These are phyloP conservation scores for Aspergillus saccharolyticus DNA, from an alignment of 495 filamentous ascomycete genomes.

Conservation along the genomic window DNA sequence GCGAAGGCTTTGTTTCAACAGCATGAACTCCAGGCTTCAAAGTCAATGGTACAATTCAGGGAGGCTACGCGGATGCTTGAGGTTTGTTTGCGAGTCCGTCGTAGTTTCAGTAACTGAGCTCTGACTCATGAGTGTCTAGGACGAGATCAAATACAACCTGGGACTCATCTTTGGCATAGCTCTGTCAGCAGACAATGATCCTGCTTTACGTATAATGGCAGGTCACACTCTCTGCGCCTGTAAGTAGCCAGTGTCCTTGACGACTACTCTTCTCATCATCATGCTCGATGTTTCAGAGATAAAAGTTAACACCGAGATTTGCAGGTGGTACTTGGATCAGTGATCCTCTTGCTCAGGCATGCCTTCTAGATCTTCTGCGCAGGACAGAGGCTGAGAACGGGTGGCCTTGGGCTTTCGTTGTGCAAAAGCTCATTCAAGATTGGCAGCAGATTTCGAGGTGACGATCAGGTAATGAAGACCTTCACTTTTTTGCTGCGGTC, in stretches of 20 bases:
- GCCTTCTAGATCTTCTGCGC: conserved; percentile 21
- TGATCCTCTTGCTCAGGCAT: conserved; percentile 18
- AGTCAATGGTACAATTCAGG: not conserved
- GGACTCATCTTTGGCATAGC: conserved; percentile 38
- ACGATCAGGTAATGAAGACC: not conserved
- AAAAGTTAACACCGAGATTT: conserved; percentile 4
- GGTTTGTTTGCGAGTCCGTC: conserved; percentile 15
- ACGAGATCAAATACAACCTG: conserved; percentile 27
- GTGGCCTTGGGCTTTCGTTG: conserved; percentile 23
- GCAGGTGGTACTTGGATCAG: conserved; percentile 34
- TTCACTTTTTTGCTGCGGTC: not conserved
- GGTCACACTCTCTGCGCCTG: conserved; percentile 38
- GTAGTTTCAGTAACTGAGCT: not conserved
- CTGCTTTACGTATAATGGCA: conserved; percentile 35
- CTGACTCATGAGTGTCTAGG: conserved; percentile 12
- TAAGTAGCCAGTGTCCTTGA: conserved; percentile 10
- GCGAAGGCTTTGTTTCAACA: conserved; percentile 33
- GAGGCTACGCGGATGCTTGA: conserved; percentile 16
- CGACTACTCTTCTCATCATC: not conserved
- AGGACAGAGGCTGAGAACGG: conserved; percentile 24
- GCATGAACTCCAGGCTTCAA: conserved; percentile 9
- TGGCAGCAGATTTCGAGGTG: conserved; percentile 17
- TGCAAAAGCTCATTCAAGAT: conserved; percentile 16
- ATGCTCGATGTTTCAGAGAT: not conserved
- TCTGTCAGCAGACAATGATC: conserved; percentile 35